Evolutionary conservation across 176 grass and related monocot species (phyloP).

Genomic region (Olyra latifolia): DNA sequence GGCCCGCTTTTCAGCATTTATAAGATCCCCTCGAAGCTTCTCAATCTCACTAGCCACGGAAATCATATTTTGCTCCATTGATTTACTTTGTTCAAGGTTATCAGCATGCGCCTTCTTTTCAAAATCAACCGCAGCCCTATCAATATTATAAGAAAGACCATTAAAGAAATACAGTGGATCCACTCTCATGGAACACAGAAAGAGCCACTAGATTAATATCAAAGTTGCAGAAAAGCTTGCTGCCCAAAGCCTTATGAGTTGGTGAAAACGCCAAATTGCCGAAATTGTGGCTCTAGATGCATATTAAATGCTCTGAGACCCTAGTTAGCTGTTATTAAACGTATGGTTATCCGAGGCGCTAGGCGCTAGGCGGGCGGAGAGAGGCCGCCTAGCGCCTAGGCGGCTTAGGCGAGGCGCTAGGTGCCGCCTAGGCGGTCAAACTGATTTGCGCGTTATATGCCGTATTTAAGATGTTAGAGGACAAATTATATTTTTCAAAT

Average conservation of each 20-base stretch:
- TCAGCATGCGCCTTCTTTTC: conserved; percentile 97
- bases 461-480: no score
- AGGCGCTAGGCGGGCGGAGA: no score
- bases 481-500: no score
- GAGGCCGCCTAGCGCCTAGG: no score
- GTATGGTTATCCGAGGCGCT: no score
- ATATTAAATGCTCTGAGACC: background rate
- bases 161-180: conserved; percentile 26
- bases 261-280: background rate
- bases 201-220: background rate
- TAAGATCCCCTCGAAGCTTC: conserved; percentile 73
- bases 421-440: no score
- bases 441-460: no score
- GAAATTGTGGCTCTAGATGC: background rate
- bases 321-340: background rate
- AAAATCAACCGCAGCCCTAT: conserved; percentile 85
- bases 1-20: conserved; percentile 66
- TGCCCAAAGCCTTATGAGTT: background rate
- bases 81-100: conserved; percentile 78
- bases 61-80: conserved; percentile 82
- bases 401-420: no score
- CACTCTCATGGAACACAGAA: background rate
- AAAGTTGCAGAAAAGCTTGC: background rate
- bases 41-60: conserved; percentile 77
- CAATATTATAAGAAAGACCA: conserved; percentile 20